Evolutionary conservation across 2,329 filamentous ascomycete species (phyloP).

Genomic region (Epichloe brachyelytri): DNA sequence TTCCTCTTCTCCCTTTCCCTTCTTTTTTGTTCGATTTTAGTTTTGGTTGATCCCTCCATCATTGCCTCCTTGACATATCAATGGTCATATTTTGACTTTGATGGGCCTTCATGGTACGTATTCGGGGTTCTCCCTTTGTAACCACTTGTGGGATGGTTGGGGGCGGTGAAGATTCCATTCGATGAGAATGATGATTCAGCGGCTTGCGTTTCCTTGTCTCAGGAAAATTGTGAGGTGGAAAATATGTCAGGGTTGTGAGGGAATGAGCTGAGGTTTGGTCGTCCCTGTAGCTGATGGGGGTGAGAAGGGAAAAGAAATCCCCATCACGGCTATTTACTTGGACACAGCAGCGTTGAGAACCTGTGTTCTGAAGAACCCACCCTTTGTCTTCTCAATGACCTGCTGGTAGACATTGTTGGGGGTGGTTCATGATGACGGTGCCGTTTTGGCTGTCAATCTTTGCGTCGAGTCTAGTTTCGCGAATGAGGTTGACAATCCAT

Average conservation of each 20-base stretch:
- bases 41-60: not conserved
- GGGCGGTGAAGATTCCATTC: not conserved
- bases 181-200: not conserved
- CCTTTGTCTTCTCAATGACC: conserved; percentile 98
- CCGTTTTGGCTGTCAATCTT: conserved; percentile 99
- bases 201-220: not conserved
- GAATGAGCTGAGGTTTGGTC: not conserved
- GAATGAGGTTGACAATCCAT: conserved; percentile 99
- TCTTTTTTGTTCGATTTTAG: conserved; percentile 1
- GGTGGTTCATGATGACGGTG: conserved; percentile 98
- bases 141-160: no score
- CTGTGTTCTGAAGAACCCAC: conserved; percentile 95
- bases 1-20: not conserved
- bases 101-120: no score
- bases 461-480: conserved; percentile 91
- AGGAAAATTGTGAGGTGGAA: not conserved
- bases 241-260: no score
- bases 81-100: no score
- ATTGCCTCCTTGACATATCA: no score
- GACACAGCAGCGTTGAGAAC: conserved; percentile 63
- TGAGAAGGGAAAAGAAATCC: not conserved
- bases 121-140: no score
- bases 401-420: conserved; percentile 98
- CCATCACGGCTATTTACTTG: conserved; percentile 24
- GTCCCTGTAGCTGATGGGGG: not conserved